Evolutionary conservation across 306 rosid genomes (phyloP).

Genomic region (Ormosia emarginata): DNA sequence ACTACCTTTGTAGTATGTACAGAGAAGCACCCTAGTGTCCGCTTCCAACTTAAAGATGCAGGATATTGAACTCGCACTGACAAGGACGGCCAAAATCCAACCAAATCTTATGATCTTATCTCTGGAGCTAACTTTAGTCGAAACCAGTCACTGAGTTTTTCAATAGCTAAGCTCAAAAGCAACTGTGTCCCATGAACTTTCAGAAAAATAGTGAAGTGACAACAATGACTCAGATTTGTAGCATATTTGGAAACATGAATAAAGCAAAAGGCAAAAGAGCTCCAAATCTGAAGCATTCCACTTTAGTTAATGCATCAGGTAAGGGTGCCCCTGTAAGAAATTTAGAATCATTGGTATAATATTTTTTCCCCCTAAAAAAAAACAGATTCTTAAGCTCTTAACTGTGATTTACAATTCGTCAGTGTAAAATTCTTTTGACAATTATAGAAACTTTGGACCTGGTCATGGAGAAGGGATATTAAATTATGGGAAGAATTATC

Average conservation of each 20-base stretch:
- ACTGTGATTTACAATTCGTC: not conserved
- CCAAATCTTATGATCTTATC: not conserved
- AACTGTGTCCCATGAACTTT: not conserved
- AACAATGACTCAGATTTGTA: slow-evolving; percentile 22
- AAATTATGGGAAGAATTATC: not conserved
- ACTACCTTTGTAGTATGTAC: not conserved
- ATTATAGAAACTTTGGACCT: not conserved
- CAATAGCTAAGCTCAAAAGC: slow-evolving; percentile 7
- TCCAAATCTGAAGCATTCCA: not conserved
- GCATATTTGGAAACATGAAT: slow-evolving; percentile 7
- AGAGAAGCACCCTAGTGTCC: not conserved
- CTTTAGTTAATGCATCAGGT: not conserved
- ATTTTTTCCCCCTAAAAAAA: too few relatives aligned
- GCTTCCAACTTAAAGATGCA: not conserved
- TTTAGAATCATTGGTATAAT: not conserved
- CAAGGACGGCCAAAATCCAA: not conserved
- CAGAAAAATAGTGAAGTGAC: not conserved
- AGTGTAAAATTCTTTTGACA: not conserved
- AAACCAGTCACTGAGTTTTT: not conserved
- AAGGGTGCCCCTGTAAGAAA: not conserved
- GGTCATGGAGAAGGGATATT: not conserved
- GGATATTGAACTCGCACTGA: not conserved
- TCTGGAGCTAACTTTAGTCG: not conserved
- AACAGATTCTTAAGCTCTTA: not conserved
- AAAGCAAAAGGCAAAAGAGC: slow-evolving; percentile 25